Conservation (phyloP, 2,329 filamentous ascomycete genomes). For the Fusarium sp. region DNA sequence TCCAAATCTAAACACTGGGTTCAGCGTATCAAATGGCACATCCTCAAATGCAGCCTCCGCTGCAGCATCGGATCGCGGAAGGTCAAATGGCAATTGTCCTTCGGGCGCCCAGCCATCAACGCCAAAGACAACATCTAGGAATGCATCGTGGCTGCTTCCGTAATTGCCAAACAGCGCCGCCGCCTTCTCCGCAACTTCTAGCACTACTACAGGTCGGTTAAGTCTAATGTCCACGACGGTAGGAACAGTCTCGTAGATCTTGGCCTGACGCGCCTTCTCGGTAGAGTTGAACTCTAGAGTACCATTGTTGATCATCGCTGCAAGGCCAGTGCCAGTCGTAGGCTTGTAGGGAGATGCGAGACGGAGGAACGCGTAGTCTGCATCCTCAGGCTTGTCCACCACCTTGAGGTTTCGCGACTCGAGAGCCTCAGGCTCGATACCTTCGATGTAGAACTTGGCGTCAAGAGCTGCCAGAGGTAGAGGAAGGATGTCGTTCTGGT, state of each 20-base stretch:
- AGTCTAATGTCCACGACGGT: constrained; percentile 56
- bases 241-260: constrained; percentile 50
- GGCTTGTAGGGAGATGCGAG: constrained; percentile 50
- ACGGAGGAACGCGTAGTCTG: constrained; percentile 53
- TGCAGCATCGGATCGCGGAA: constrained; percentile 55
- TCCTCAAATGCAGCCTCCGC: constrained; percentile 48
- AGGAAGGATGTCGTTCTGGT: constrained; percentile 37
- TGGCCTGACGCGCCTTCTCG: constrained; percentile 40
- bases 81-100: constrained; percentile 51
- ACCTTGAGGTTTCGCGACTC: constrained; percentile 44
- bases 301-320: constrained; percentile 51
- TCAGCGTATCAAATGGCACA: constrained; percentile 42
- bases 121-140: constrained; percentile 55
- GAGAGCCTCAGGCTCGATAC: constrained; percentile 25
- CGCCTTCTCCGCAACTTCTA: constrained; percentile 51
- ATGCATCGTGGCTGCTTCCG: constrained; percentile 52
- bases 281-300: constrained; percentile 51
- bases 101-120: constrained; percentile 46
- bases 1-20: constrained; percentile 45
- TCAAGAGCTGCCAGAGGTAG: constrained; percentile 17
- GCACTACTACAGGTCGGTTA: constrained; percentile 53
- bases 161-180: constrained; percentile 53
- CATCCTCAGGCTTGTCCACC: constrained; percentile 49
- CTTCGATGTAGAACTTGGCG: constrained; percentile 40
- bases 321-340: constrained; percentile 48